Percentiles rank a stretch among this genome's conserved stretches.
Conservation (phyloP, 768 basidiomycete species). For the Pisolithus orientalis region DNA sequence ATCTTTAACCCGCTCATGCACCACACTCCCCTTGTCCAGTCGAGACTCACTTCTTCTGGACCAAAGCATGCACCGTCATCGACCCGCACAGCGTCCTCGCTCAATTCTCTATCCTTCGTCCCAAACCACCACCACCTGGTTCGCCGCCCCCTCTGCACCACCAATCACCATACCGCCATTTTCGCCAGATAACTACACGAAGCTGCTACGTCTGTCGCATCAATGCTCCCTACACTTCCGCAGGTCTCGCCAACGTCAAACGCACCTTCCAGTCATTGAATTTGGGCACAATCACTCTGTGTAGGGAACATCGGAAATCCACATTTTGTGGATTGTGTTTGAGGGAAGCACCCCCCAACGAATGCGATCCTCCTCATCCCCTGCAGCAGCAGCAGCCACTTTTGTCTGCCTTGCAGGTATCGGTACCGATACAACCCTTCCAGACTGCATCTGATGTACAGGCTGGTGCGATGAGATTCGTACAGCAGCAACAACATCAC, state of each 20-base stretch:
- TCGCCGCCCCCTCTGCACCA: slow-evolving; percentile 28
- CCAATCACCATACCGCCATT: slow-evolving; percentile 50
- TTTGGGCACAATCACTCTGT: slow-evolving; percentile 45
- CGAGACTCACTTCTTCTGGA: slow-evolving; percentile 67
- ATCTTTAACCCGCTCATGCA: slow-evolving; percentile 10
- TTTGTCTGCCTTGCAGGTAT: too few species aligned
- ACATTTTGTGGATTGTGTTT: slow-evolving; percentile 67
- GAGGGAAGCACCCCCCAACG: slow-evolving; percentile 48
- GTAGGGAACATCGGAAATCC: slow-evolving; percentile 59
- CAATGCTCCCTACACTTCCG: slow-evolving; percentile 46
- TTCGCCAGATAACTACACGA: slow-evolving; percentile 47
- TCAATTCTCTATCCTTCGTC: slow-evolving; percentile 41
- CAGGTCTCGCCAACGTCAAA: slow-evolving; percentile 49
- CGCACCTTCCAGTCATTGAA: slow-evolving; percentile 35
- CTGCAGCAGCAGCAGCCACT: too few species aligned
- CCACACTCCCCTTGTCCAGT: slow-evolving; percentile 33
- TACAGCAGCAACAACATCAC: slow-evolving; percentile 24
- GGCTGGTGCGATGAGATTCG: slow-evolving; percentile 25
- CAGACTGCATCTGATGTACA: slow-evolving; percentile 18
- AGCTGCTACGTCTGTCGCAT: slow-evolving; percentile 67
- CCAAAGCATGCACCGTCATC: slow-evolving; percentile 51
- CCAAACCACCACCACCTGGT: slow-evolving; percentile 24
- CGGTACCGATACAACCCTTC: too few species aligned
- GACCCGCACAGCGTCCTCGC: slow-evolving; percentile 56
- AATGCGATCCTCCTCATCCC: slow-evolving; percentile 28